Evolutionary conservation across 176 grass and related monocot species (phyloP).

Genomic region (Luzula sylvatica): DNA sequence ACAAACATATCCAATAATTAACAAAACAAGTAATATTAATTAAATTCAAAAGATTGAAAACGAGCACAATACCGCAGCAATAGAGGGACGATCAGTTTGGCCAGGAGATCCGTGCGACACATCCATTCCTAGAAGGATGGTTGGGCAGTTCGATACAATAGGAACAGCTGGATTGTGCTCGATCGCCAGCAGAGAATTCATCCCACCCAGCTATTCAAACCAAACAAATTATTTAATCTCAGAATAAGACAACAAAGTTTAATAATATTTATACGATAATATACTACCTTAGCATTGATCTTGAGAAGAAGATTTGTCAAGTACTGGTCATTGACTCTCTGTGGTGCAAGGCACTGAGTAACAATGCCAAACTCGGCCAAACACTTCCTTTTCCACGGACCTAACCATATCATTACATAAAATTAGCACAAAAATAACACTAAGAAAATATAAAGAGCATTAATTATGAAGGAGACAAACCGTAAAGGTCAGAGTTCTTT

Average conservation of each 20-base stretch:
- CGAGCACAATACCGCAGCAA: constrained; percentile 54
- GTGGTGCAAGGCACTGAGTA: constrained; percentile 86
- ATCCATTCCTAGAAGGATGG: constrained; percentile 83
- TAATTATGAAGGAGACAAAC: constrained; percentile 24
- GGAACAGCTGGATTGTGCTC: constrained; percentile 49
- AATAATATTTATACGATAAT: not conserved
- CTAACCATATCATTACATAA: constrained; percentile 20
- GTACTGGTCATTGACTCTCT: constrained; percentile 82
- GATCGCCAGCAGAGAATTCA: constrained; percentile 59
- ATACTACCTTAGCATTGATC: constrained; percentile 76
- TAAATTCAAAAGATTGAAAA: not conserved
- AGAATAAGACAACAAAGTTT: not conserved
- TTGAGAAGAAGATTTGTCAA: constrained; percentile 77
- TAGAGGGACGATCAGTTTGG: constrained; percentile 70
- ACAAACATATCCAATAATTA: not conserved
- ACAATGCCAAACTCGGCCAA: constrained; percentile 87
- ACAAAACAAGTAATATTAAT: not conserved
- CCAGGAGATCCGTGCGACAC: constrained; percentile 77
- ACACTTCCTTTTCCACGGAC: constrained; percentile 88
- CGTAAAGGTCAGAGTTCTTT: constrained; percentile 93
- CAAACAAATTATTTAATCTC: not conserved
- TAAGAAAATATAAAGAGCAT: not conserved
- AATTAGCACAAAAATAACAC: not conserved
- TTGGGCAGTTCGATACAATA: constrained; percentile 51
- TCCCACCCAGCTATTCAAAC: constrained; percentile 54